Evolutionary conservation across 306 rosid genomes (phyloP).

Genomic region (Rosa persica): DNA sequence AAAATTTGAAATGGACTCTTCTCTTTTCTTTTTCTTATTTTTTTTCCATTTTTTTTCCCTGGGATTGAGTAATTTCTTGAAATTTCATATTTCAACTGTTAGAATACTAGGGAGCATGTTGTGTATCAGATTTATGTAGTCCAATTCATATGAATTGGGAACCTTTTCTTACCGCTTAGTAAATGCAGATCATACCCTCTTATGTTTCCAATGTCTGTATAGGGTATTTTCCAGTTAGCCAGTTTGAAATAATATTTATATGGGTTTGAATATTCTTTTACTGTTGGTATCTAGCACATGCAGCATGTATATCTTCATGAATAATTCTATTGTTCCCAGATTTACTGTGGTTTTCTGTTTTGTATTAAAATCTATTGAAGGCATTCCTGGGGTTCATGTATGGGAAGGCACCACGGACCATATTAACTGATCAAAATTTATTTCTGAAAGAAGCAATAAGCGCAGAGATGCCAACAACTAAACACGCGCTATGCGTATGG

Average conservation of each 20-base stretch:
- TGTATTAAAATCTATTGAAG: constrained; percentile 52
- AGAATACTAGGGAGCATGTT: not conserved
- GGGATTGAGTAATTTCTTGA: not conserved
- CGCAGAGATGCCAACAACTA: constrained; percentile 68
- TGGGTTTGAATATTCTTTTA: not conserved
- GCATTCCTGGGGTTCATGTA: constrained; percentile 86
- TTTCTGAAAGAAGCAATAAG: constrained; percentile 90
- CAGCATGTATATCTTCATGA: constrained; percentile 15
- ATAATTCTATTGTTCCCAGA: constrained; percentile 19
- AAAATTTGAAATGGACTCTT: not conserved
- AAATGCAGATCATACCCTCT: not conserved
- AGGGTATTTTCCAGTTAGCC: not conserved
- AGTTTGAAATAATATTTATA: not conserved
- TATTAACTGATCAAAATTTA: constrained; percentile 84
- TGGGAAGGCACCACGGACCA: constrained; percentile 90
- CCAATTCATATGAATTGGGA: not conserved
- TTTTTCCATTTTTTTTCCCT: not conserved
- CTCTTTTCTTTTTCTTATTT: too few relatives aligned
- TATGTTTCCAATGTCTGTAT: constrained; percentile 3
- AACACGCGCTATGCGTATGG: constrained; percentile 95
- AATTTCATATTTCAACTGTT: not conserved
- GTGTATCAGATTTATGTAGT: not conserved
- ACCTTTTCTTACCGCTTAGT: not conserved
- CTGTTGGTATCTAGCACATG: constrained; percentile 2
- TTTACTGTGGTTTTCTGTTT: constrained; percentile 37